Evolutionary conservation across 257 asterid genomes (phyloP), one percentile per base, ranked within the genome.

Genomic region (Craterostigma plantagineum): DNA sequence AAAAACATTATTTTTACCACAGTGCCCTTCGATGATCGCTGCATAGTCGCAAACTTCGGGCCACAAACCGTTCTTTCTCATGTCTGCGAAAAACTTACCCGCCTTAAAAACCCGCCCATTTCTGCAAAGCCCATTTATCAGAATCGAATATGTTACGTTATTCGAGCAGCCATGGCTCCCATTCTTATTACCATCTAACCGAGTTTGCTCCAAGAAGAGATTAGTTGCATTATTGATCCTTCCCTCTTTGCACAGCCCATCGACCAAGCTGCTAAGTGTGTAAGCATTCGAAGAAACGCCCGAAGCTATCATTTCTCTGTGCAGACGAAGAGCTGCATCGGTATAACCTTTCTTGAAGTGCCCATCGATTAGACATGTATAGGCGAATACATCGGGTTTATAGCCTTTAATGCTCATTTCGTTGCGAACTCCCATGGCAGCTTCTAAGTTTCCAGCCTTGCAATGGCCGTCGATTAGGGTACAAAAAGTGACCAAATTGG

Each of bases 341-440:
- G 66, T 34, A 23, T 67, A 73, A 23, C 84, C 81, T 30, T 48
- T 62, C 49, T 76, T 76, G 73, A 84, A 84, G 46, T 76, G 77
- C 35, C 87, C 87, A 17, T 76, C 74, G 27, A 84, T 74, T 51
- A 84, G 46, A 36, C 75, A 46, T n/a, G 93, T 79, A 41, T 61
- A 73, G 23, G 72, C 72, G 36, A 76, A 68, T 49, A 79, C 84
- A 50, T 79, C 93, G 38, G 81, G 76, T 40, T 63, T 56, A 54
- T 51, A 59, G 11, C 76, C 87, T 54, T 84, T 84, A 33, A 71
- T 72, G 12, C 16, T 27, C 92, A 84, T 79, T 57, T 84, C 92
- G 27, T 63, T 47, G 62, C 61, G 67, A 43, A 83, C 64, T 37
- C 91, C 84, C 75, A 60, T 59, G 10, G 95, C 93, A 45, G 74